Conservation (phyloP, 192 early-diverging fungal genomes). For the Rhizoclosmatium sp. region DNA sequence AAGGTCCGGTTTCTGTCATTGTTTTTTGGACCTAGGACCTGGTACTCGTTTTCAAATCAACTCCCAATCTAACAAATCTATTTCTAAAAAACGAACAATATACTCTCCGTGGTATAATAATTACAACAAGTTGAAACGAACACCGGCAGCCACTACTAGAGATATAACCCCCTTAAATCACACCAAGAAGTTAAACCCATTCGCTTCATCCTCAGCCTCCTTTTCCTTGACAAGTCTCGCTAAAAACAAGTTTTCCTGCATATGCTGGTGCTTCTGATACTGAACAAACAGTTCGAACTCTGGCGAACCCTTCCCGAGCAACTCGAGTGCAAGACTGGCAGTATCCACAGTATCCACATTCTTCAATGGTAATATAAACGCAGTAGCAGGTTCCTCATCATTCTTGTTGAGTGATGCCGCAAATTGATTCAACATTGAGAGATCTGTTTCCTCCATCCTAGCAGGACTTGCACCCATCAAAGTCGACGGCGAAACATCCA, state of each 20-base stretch:
- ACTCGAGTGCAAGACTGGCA: background rate
- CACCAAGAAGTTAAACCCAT: slow-evolving; percentile 4
- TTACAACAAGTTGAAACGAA: background rate
- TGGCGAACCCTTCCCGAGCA: background rate
- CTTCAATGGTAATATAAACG: no score
- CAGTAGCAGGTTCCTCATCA: no score
- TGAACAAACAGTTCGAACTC: background rate
- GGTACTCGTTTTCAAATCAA: background rate
- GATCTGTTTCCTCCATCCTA: no score
- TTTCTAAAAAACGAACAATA: background rate
- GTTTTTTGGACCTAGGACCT: background rate
- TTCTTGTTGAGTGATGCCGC: no score
- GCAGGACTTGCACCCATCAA: no score
- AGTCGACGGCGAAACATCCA: no score
- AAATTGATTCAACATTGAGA: no score
- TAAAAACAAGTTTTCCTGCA: background rate
- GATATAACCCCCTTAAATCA: background rate
- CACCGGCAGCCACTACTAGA: background rate
- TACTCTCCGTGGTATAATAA: no score
- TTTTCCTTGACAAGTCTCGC: background rate
- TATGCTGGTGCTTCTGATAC: background rate
- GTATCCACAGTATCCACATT: background rate
- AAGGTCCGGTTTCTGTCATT: background rate
- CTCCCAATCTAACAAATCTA: background rate
- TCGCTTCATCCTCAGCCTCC: background rate